A percentile compares a stretch with the other conserved stretches of the same genome.
Conservation (phyloP, 805 yeast species). For the Teunomyces panamensis region DNA sequence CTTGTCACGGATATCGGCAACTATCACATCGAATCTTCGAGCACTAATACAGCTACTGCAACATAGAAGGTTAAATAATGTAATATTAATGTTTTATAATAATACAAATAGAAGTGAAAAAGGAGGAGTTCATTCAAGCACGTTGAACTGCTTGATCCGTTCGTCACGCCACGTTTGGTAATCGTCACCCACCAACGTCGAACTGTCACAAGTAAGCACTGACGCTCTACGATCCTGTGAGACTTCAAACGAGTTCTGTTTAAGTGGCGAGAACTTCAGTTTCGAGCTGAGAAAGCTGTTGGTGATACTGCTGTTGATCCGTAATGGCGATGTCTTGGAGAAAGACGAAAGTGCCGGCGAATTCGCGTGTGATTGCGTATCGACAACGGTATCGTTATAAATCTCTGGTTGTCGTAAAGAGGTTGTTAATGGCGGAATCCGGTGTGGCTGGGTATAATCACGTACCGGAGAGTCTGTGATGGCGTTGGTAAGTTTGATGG, state of each 20-base stretch:
- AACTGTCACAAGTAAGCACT: conserved; percentile 29
- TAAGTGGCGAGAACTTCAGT: neutral
- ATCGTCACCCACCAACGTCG: conserved; percentile 40
- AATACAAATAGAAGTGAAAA: neutral
- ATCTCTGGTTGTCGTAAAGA: neutral
- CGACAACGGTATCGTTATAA: neutral
- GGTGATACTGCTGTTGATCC: conserved; percentile 1
- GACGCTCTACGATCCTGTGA: conserved; percentile 12
- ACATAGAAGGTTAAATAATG: conserved; percentile 2
- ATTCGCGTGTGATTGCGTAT: neutral
- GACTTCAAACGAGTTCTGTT: neutral
- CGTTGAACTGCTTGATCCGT: conserved; percentile 21
- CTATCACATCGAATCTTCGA: conserved; percentile 1
- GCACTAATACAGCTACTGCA: neutral
- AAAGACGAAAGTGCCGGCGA: neutral
- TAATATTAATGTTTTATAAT: conserved; percentile 1
- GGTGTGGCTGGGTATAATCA: neutral
- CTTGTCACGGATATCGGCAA: conserved; percentile 8
- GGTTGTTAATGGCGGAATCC: neutral
- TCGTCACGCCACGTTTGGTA: conserved; percentile 41
- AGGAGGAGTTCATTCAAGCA: neutral
- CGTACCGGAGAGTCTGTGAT: conserved; percentile 1
- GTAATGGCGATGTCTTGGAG: conserved; percentile 2
- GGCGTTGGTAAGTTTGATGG: conserved; percentile 8
- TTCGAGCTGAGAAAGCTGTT: neutral